Evolutionary conservation across 2,329 filamentous ascomycete genomes (phyloP), one percentile per base, ranked within the genome.

Genomic region (Cordyceps javanica): DNA sequence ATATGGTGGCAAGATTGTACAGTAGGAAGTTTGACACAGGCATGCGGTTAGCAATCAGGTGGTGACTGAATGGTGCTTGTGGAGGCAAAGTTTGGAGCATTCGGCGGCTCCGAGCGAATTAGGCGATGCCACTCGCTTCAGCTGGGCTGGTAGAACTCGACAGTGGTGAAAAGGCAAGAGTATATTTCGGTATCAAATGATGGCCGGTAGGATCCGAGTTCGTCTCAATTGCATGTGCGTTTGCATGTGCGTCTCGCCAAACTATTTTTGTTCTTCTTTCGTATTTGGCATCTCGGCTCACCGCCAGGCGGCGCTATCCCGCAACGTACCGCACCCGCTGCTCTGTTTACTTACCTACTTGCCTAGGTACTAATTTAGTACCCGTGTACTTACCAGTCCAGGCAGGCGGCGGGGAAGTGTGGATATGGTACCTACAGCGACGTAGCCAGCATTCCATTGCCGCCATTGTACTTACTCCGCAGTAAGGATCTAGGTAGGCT

Each of bases 381-480:
- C n/a, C n/a, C n/a, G n/a, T n/a, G n/a, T n/a, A n/a, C n/a, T n/a
- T n/a, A n/a, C n/a, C n/a, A n/a, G n/a, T n/a, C n/a, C n/a, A n/a
- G n/a, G n/a, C n/a, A n/a, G 28, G 50, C 38, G 16, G 38, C 26
- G 10, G 38, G 44, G 38, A 25, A 10, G 14, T 38, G 50, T 53
- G 50, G 38, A 53, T 53, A 44, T 38, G n/a, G 39, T 53, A 44
- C 50, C 50, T 44, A 53, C 38, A 41, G 49, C 49, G 49, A 52
- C 49, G 21, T 16, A 13, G 49, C 49, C 34, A 19, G 34, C 52
- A 57, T 57, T 56, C 56, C 58, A 53, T 55, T 51, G 57, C n/a
- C 48, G 45, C 36, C 4, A 19, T 19, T 19, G 36, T n/a, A n/a
- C n/a, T n/a, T n/a, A n/a, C n/a, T n/a, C n/a, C n/a, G n/a, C n/a